Evolutionary conservation across 2,329 filamentous ascomycete genomes (phyloP).

Genomic region (Paecilomyces formosus): DNA sequence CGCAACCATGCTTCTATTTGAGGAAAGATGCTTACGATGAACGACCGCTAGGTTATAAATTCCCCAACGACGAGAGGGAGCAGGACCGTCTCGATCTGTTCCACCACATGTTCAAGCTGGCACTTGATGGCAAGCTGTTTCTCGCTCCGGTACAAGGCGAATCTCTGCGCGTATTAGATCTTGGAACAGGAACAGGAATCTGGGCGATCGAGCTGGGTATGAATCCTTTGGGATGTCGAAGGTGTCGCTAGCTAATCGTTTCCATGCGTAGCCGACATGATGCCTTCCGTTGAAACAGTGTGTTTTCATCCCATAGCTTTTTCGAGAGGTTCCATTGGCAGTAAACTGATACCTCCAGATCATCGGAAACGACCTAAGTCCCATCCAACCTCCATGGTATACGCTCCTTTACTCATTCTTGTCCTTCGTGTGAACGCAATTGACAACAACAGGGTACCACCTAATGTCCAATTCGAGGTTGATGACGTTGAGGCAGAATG

Average conservation of each 20-base stretch:
- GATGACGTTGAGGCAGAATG: conserved; percentile 10
- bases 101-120: conserved; percentile 10
- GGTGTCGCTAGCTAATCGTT: neutral
- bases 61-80: conserved; percentile 8
- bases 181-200: neutral
- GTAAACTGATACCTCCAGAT: neutral
- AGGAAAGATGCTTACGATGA: neutral
- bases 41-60: conserved; percentile 4
- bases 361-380: neutral
- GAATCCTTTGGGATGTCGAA: neutral
- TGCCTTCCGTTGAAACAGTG: neutral
- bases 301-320: neutral
- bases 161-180: neutral
- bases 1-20: neutral
- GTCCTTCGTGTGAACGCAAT: neutral
- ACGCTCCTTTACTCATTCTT: neutral
- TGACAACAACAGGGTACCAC: conserved; percentile 6
- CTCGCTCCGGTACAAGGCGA: neutral
- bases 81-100: conserved; percentile 8
- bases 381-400: neutral
- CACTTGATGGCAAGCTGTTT: conserved; percentile 6
- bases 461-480: conserved; percentile 12
- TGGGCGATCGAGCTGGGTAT: neutral
- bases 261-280: neutral
- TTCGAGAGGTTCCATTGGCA: neutral